Evolutionary conservation across 2,329 filamentous ascomycete species (phyloP).

Genomic region (Paracoccidioides lutzii): DNA sequence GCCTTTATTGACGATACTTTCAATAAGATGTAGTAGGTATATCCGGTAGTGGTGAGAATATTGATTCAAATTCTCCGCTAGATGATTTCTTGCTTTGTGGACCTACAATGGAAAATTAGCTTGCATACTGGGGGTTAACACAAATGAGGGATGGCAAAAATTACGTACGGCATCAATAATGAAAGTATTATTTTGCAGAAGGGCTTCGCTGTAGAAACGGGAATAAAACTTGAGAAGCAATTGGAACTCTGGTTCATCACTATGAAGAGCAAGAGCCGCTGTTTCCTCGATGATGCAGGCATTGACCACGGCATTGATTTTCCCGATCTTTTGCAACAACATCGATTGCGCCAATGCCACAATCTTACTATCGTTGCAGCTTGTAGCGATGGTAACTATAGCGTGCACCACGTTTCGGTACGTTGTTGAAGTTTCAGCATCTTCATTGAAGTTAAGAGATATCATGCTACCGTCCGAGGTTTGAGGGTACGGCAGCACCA

Average conservation of each 20-base stretch:
- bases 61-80: conserved; percentile 55
- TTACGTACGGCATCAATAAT: conserved; percentile 57
- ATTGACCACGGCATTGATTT: conserved; percentile 68
- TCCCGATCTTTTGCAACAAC: conserved; percentile 87
- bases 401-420: conserved; percentile 89
- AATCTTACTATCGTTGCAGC: conserved; percentile 78
- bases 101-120: conserved; percentile 36
- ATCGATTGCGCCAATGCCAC: conserved; percentile 87
- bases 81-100: conserved; percentile 62
- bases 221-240: conserved; percentile 74
- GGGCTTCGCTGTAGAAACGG: conserved; percentile 59
- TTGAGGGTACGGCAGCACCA: conserved; percentile 23
- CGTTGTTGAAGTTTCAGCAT: conserved; percentile 64
- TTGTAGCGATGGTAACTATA: conserved; percentile 76
- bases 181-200: conserved; percentile 53
- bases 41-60: conserved; percentile 67
- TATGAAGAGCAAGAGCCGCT: conserved; percentile 61
- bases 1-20: conserved; percentile 79
- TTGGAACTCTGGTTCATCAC: conserved; percentile 70
- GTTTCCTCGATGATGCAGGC: conserved; percentile 74
- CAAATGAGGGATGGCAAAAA: background rate
- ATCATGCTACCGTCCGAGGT: conserved; percentile 33
- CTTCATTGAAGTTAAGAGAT: conserved; percentile 59
- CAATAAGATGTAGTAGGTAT: conserved; percentile 72
- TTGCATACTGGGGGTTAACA: background rate